Base-by-base conservation (phyloP, 2,329 filamentous ascomycete species). In the Scleromitrula shiraiana region DNA sequence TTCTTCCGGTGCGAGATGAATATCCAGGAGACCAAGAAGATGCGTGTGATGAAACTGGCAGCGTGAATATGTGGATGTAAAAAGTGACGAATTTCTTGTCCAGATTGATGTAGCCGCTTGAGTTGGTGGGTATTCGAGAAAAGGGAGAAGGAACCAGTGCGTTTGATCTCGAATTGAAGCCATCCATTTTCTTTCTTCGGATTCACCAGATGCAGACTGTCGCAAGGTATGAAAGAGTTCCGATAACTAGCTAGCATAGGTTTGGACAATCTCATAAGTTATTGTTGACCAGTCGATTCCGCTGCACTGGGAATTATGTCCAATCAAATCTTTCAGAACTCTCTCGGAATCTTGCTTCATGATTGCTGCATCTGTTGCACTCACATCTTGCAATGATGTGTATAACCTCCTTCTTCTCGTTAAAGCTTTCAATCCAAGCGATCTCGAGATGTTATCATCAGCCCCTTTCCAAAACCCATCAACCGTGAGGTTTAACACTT, bases 281-380 rank as follows among this genome's bases (percentile, higher is more conserved):
- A 69, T 63, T 4, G 60, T 51, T 2, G 59, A 53, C 72, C 72
- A 75, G 49, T 73, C 68, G n/a, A 70, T 65, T 3, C 68, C 69
- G 14, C 65, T 64, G 53, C 71, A 67, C 22, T 52, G 49, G 52
- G 10, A 53, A 26, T 37, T 56, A 14, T 52, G 47, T 5, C 61
- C 42, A 3, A 65, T 44, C 4, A 59, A 20, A 49, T 53, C 39
- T 19, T 41, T 43, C 26, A 72, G 40, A 1, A 64, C 59, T 30
- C 55, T 49, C 45, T 67, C 65, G 0, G 64, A 62, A 23, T 59
- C 53, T 3, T 38, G 39, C 35, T 61, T 64, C 65, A 72, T 67
- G 4, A 54, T 30, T 33, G 48, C 46, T 1, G 68, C 67, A 43
- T 70, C 67, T 3, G 50, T 49, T 9, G 51, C 26, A 9, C 58